Conservation (phyloP, 495 filamentous ascomycete species). For the Xylaria bambusicola region DNA sequence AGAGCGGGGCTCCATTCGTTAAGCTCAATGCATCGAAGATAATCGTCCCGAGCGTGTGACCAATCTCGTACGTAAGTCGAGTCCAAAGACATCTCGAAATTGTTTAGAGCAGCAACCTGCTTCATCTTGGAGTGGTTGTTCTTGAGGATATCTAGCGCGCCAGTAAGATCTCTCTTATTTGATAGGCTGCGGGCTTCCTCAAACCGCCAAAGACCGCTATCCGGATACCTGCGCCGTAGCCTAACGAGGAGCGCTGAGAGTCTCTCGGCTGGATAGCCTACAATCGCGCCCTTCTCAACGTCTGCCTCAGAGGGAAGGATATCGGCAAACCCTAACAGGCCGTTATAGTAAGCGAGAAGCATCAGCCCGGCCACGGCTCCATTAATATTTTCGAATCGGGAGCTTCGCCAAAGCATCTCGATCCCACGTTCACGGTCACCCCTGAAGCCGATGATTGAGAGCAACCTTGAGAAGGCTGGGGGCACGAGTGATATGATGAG, state of each 20-base stretch:
- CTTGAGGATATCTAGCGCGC: conserved; percentile 65
- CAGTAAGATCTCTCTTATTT: conserved; percentile 65
- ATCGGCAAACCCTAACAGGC: conserved; percentile 79
- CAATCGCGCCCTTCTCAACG: conserved; percentile 49
- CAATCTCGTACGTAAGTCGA: conserved; percentile 79
- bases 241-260: conserved; percentile 67
- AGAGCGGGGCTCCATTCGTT: conserved; percentile 90
- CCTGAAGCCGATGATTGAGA: conserved; percentile 87
- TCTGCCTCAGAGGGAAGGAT: conserved; percentile 70
- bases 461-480: conserved; percentile 78
- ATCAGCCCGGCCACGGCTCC: conserved; percentile 85
- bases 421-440: conserved; percentile 86
- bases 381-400: conserved; percentile 84
- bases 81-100: conserved; percentile 82
- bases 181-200: conserved; percentile 84
- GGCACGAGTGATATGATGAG: conserved; percentile 89
- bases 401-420: conserved; percentile 88
- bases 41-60: conserved; percentile 67
- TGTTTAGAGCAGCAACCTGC: conserved; percentile 76
- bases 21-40: conserved; percentile 75
- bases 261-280: conserved; percentile 71
- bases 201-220: conserved; percentile 82
- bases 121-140: conserved; percentile 70
- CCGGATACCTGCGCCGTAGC: conserved; percentile 78
- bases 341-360: conserved; percentile 85